Percentiles rank a stretch among this genome's conserved stretches.
These are phyloP conservation scores for Eucalyptus brandiana DNA, from an alignment of 345 rosid genomes.

Conservation along the genomic window DNA sequence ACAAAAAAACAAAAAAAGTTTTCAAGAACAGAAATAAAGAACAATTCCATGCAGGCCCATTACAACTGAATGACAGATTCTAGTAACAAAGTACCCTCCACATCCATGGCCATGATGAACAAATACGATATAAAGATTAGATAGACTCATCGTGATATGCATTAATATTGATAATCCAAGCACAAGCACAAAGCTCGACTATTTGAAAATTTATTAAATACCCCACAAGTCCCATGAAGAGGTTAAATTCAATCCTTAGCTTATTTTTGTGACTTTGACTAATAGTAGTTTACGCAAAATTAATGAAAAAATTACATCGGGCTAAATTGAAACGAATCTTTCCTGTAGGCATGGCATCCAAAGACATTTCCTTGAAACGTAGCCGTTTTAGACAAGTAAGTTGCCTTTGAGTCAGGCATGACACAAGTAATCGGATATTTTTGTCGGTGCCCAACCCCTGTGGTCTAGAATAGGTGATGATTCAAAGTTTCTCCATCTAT, in stretches of 20 bases:
- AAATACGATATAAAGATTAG: not conserved
- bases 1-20: too few species aligned
- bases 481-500: not conserved
- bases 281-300: not conserved
- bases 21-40: too few species aligned
- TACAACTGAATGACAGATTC: not conserved
- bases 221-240: rapidly evolving
- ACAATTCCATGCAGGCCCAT: too few species aligned
- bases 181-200: not conserved
- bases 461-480: not conserved
- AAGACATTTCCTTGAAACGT: not conserved
- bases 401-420: too few species aligned
- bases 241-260: not conserved
- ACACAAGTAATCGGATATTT: not conserved
- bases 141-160: not conserved
- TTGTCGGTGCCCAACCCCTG: not conserved
- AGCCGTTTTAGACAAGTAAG: not conserved
- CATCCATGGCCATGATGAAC: not conserved
- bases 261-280: not conserved
- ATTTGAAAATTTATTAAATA: not conserved
- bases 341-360: not conserved
- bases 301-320: not conserved
- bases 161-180: not conserved
- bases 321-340: not conserved
- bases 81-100: not conserved